Base-by-base conservation (phyloP, 768 basidiomycete genomes). In the Boletus sp. region DNA sequence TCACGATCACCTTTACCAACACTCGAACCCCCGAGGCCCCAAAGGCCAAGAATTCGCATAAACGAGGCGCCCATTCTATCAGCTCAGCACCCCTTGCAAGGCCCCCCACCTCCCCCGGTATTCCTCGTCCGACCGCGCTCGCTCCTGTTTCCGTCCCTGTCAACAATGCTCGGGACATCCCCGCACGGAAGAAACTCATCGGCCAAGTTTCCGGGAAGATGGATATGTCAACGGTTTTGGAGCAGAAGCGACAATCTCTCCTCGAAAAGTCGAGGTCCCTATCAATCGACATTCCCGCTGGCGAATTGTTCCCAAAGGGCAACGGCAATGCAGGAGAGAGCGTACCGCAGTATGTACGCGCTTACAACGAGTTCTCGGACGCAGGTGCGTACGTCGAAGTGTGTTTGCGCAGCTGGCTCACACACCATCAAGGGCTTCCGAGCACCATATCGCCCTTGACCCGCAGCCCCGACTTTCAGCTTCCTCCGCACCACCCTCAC, bases 1-100 rank as follows among this genome's bases (percentile, higher is more conserved):
- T 90, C 13, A 87, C 84, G 4, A 84, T 98, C 60, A 88, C 89
- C 0, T 93, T 97, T 70, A 87, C 88, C 47, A 97, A 96, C 68
- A 86, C 84, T 5, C 83, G 83, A 27, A 77, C 84, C 0, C 77
- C 83, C 5, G 67, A 76, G 43, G 62, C 72, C 0, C 75, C 71
- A 13, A 70, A 58, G 59, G 60, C 46, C 57, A 75, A 53, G 38
- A 67, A 69, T 57, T 61, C 77, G 0, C 88, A 93, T 66, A 86
- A 79, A 66, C 83, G 90, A 8, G 82, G 82, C 10, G 83, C 83
- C 0, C 90, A 93, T 67, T 91, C 89, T 0, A 84, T 93, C 63
- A 90, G 88, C 64, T 88, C 88, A 47, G 91, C 87, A 1, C 89
- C 89, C 0, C 74, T 93, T 41, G 83, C 90, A 5, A 79, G 86